phyloP scores from a whole-genome alignment of 2,329 filamentous ascomycete species.

The Pseudogymnoascus sp. region DNA sequence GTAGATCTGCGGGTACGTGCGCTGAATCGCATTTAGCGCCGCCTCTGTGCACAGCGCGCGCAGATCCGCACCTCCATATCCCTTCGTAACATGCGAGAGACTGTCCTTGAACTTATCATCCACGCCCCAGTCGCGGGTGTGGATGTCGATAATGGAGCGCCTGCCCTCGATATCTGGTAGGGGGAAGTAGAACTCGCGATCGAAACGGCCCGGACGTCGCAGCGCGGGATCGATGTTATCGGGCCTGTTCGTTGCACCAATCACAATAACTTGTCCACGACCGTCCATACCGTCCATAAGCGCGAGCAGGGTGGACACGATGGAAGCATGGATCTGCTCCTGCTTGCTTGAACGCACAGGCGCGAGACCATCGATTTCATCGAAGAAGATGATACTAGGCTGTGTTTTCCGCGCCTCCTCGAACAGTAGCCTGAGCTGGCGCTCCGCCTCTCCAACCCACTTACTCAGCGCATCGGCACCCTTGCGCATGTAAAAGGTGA shows the following conservation, averaged over 20 bases:
- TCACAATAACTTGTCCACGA: constrained; percentile 96
- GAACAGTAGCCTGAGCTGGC: constrained; percentile 86
- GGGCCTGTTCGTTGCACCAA: constrained; percentile 94
- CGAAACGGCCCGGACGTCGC: constrained; percentile 86
- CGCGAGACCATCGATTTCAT: constrained; percentile 94
- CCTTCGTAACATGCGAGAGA: constrained; percentile 82
- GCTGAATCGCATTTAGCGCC: constrained; percentile 88
- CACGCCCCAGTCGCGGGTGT: constrained; percentile 89
- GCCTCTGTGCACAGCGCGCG: constrained; percentile 93
- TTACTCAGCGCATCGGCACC: constrained; percentile 96
- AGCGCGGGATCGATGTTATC: constrained; percentile 96
- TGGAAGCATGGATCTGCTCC: constrained; percentile 97
- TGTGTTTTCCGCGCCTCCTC: constrained; percentile 94
- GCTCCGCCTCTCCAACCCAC: constrained; percentile 97
- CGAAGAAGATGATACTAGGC: constrained; percentile 98
- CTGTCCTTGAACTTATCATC: constrained; percentile 71
- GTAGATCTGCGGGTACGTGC: constrained; percentile 95
- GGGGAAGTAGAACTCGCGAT: constrained; percentile 96
- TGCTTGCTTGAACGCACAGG: constrained; percentile 96
- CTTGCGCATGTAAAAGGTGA: constrained; percentile 99
- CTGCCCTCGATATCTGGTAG: constrained; percentile 74
- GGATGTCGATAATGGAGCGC: constrained; percentile 84
- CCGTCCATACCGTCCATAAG: constrained; percentile 98
- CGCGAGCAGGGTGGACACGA: constrained; percentile 87
- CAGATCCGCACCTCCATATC: constrained; percentile 92